phyloP scores from a whole-genome alignment of 352 stramenopile genomes.

The Globisporangium abappressorium region DNA sequence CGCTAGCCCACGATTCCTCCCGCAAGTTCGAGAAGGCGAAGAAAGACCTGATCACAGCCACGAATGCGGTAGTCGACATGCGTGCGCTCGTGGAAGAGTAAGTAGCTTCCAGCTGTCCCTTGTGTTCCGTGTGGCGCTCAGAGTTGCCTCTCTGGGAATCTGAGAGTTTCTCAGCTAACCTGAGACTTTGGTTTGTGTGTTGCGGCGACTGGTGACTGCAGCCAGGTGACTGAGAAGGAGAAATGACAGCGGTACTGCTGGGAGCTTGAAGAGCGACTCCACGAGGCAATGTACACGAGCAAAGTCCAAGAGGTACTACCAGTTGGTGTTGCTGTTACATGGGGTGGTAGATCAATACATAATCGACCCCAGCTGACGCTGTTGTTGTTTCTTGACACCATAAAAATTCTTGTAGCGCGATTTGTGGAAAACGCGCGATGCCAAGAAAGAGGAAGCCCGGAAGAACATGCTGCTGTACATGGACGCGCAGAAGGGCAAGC shows the following conservation, averaged over 20 bases:
- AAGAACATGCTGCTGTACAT: conserved; percentile 80
- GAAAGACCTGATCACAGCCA: conserved; percentile 32
- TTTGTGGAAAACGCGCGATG: conserved; percentile 57
- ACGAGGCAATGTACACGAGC: conserved; percentile 51
- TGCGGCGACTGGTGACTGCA: conserved; percentile 10
- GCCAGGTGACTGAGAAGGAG: conserved; percentile 70
- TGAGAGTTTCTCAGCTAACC: not conserved
- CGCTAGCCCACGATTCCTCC: conserved; percentile 18
- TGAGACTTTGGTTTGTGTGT: not conserved
- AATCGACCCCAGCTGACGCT: not conserved
- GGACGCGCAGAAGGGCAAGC: conserved; percentile 59
- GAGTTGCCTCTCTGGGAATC: not conserved
- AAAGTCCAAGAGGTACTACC: conserved; percentile 48
- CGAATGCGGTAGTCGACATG: conserved; percentile 41
- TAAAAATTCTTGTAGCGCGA: conserved; percentile 24
- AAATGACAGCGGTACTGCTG: conserved; percentile 78
- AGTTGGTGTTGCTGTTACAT: not conserved
- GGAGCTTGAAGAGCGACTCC: conserved; percentile 66
- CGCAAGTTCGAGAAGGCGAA: conserved; percentile 23
- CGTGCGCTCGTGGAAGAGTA: conserved; percentile 66
- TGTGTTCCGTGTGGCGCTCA: too few relatives aligned
- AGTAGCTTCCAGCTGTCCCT: not conserved
- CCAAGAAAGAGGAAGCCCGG: conserved; percentile 65
- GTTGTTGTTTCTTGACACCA: not conserved
- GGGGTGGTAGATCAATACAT: not conserved